phyloP scores from a whole-genome alignment of 352 stramenopile species.

The Phytophthora nicotianae region DNA sequence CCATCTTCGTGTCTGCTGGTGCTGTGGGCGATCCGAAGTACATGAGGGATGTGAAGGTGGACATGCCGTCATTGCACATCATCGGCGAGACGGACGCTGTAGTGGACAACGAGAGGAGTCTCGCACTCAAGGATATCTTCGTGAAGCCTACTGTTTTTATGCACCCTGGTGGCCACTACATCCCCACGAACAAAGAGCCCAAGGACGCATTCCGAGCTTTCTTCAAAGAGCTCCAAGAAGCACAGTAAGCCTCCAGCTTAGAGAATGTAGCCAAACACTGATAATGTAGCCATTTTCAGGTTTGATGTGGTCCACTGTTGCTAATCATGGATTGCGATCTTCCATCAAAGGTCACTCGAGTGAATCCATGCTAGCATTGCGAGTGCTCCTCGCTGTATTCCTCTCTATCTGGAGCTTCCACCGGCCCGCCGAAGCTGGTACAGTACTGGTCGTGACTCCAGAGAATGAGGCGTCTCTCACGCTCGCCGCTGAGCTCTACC shows the following conservation, averaged over 20 bases:
- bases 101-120: slow-evolving; percentile 59
- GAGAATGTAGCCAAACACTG: slow-evolving; percentile 3
- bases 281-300: slow-evolving; percentile 5
- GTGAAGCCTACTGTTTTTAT: slow-evolving; percentile 57
- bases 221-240: slow-evolving; percentile 53
- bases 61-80: slow-evolving; percentile 78
- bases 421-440: neutral
- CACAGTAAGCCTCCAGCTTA: slow-evolving; percentile 1
- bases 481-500: slow-evolving; percentile 39
- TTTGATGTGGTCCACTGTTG: slow-evolving; percentile 26
- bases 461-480: slow-evolving; percentile 35
- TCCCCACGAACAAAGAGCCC: slow-evolving; percentile 84
- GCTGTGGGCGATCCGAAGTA: slow-evolving; percentile 51
- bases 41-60: slow-evolving; percentile 45
- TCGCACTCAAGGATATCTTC: slow-evolving; percentile 62
- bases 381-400: slow-evolving; percentile 11
- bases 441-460: slow-evolving; percentile 20
- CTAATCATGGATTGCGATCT: slow-evolving; percentile 34
- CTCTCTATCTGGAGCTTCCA: slow-evolving; percentile 14
- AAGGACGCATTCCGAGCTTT: slow-evolving; percentile 80
- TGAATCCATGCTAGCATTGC: slow-evolving; percentile 15
- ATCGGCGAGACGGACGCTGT: slow-evolving; percentile 83
- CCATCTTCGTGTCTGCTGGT: slow-evolving; percentile 74
- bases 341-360: slow-evolving; percentile 26
- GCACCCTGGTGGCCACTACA: slow-evolving; percentile 83